Base-by-base conservation (phyloP, 352 stramenopile species). In the Phytophthora rubi region DNA sequence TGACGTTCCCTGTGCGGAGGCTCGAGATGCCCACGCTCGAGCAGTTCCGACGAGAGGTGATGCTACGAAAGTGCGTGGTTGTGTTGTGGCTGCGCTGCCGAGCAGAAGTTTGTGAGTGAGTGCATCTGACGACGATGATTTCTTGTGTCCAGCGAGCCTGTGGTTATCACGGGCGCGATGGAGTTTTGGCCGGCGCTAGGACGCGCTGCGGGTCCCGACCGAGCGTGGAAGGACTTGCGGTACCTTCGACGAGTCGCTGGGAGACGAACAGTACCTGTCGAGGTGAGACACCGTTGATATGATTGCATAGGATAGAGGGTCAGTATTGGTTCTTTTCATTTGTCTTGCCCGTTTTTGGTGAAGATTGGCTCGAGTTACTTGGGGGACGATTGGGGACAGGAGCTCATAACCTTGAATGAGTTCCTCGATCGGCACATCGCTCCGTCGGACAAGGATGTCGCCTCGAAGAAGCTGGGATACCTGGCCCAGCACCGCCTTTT, bases 401-500 rank as follows among this genome's bases (percentile, higher is more conserved):
- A 90, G 52, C 82, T 95, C 49, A 94, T 95, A 83, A 92, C 86
- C 0, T 44, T 95, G 52, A 91, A 89, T 55, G 82, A 88, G 42
- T 95, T 95, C 58, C 75, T 95, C 8, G 86, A 95, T 70, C 64
- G 62, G 28, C 72, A 82, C 8, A 39, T 39, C 33, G 35, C 73
- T n/a, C 53, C 57, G n/a, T n/a, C 35, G 39, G 39, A 47, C 39
- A 47, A 47, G 39, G 39, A 6, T 47, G 13, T 16, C 13, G 23
- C 28, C 3, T 15, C 26, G 45, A 70, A 47, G 48, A 71, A 68
- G 42, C 21, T 85, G 4, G 91, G 85, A 4, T 98, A 98, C 59
- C 68, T 98, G 39, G 92, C 92, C 0, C 92, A 98, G 70, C 90
- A 98, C 45, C 80, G 91, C 58, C 83, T 98, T 32, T 97, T 98